Evolutionary conservation across 148 eudicot species (phyloP), one percentile per base, ranked within the genome.

Genomic region (Nepenthes gracilis): DNA sequence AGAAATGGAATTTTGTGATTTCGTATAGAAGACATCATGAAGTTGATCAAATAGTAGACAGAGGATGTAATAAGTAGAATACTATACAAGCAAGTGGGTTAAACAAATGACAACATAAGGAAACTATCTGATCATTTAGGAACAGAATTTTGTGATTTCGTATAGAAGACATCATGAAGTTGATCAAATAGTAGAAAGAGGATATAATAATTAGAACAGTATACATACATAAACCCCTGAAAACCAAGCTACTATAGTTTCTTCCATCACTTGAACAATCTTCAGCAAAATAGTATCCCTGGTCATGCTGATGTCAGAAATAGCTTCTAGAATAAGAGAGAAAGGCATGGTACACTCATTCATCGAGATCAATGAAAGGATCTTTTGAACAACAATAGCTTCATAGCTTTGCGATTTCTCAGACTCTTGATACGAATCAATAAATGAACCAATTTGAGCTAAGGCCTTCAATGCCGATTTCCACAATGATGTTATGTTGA

Each of bases 271-370:
- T 64, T 74, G 66, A 61, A 76, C 75, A 69, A 76, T 52, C 63
- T 58, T 81, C 59, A 69, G 68, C 83, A 76, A 76, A 50, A 67
- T 77, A 14, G 62, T 69, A 72, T 63, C 56, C 65, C 85, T 83
- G 40, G 80, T 77, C 52, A 67, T 61, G 71, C 91, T 75, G 36
- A 88, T 76, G 54, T 76, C 81, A 67, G 78, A 77, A 50, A 87
- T 75, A 36, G 88, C 94, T 74, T 88, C 85, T 43, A 93, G 72
- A 61, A 74, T 71, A 68, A 80, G 71, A 48, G 88, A 55, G 56
- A 57, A 77, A 68, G 94, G 86, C 76, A 86, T 72, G 50, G 81
- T 48, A 45, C 71, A 69, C 67, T 77, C 80, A 70, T 77, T 71
- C 36, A 62, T 57, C 64, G 80, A 71, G 59, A 93, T 72, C 73